A percentile compares a stretch with the other conserved stretches of the same genome.
Conservation (phyloP, 768 basidiomycete genomes). For the Mycena belliarum region DNA sequence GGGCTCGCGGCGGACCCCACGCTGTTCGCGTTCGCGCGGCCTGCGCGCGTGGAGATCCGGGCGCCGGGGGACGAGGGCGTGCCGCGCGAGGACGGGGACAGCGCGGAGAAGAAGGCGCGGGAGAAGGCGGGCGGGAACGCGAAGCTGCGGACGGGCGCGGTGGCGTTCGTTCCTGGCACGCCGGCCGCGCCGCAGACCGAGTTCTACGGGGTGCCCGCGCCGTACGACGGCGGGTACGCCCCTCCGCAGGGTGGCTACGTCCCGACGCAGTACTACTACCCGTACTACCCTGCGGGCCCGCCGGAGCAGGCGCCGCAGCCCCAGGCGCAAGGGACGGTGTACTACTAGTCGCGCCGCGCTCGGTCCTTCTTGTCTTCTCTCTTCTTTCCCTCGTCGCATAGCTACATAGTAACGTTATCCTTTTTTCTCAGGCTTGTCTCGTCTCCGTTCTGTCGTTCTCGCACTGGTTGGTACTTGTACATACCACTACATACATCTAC, state of each 20-base stretch:
- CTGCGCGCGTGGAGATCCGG: slow-evolving; percentile 19
- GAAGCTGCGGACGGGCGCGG: slow-evolving; percentile 52
- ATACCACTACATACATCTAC: background rate
- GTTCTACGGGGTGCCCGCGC: background rate
- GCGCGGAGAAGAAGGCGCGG: no score
- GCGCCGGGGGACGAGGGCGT: slow-evolving; percentile 20
- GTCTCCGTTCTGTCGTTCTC: background rate
- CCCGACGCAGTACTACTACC: slow-evolving; percentile 65
- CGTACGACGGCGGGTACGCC: background rate
- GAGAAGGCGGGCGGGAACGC: slow-evolving; percentile 12
- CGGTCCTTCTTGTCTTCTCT: background rate
- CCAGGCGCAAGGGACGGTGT: slow-evolving; percentile 47
- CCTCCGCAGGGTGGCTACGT: slow-evolving; percentile 5
- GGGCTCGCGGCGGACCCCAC: background rate
- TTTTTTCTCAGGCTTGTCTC: background rate
- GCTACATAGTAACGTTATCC: no score
- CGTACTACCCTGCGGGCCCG: slow-evolving; percentile 24
- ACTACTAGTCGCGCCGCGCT: slow-evolving; percentile 47
- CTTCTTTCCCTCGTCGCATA: background rate
- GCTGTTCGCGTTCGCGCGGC: slow-evolving; percentile 20
- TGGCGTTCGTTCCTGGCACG: slow-evolving; percentile 48
- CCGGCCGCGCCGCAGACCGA: background rate
- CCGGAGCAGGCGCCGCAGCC: slow-evolving; percentile 41
- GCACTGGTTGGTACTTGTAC: background rate
- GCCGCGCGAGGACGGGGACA: no score